Evolutionary conservation across 2,329 filamentous ascomycete genomes (phyloP), one percentile per base, ranked within the genome.

Genomic region (Furcasterigmium sp.): DNA sequence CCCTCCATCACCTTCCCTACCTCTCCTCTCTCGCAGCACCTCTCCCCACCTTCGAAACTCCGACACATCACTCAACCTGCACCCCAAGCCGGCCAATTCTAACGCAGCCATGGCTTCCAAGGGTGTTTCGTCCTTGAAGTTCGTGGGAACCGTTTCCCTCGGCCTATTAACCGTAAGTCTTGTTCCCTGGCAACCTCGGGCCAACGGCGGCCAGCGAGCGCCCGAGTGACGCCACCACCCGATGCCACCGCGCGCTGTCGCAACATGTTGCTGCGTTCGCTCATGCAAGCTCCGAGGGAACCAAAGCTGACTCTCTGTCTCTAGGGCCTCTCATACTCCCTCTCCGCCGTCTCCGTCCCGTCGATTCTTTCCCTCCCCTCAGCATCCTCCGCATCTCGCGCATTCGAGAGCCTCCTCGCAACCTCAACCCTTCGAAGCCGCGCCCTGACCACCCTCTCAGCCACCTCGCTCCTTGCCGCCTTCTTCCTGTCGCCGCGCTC

Each of bases 81-180:
- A 42, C 37, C 17, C 13, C 30, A n/a, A n/a, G 29, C 25, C 30
- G 20, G 36, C 29, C 29, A 41, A 35, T 23, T 14, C 21, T 14
- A 41, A 44, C 42, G 47, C 45, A 47, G 53, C 60, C 64, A 86
- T 89, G 79, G 74, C 80, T 55, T 80, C 77, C 55, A 81, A 75
- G 56, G 80, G 82, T 58, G 74, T 95, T 58, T 83, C 87, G 44
- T 69, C 85, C 63, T 81, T 87, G 70, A 96, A 97, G 71, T 95
- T 96, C 63, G 85, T 96, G 53, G 91, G 91, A 58, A 94, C 89
- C 41, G 80, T 95, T 53, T 91, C 86, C 56, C 76, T 96, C 45
- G 91, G 91, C 50, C 76, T 96, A 45, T 69, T 95, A 63, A 95
- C 90, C 46, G 90, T 95, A 78, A 57, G 85, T 72, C 47, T 37